phyloP scores from a whole-genome alignment of 1,284 basidiomycete species.

The Puccinia hordei region DNA sequence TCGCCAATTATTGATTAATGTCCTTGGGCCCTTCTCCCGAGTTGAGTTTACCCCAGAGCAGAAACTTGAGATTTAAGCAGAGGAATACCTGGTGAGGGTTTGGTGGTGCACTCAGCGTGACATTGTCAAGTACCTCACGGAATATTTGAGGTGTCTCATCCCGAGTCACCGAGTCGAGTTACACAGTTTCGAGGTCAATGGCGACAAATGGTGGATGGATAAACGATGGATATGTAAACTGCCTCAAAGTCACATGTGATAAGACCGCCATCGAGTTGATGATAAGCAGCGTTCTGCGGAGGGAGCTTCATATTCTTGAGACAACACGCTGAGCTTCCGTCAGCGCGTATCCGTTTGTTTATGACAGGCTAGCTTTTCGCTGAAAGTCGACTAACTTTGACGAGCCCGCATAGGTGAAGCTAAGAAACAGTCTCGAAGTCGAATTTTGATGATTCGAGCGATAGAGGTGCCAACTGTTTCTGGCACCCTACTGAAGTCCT shows the following conservation, averaged over 20 bases:
- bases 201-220: conserved; percentile 8
- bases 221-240: background rate
- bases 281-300: background rate
- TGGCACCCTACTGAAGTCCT: background rate
- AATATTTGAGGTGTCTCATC: background rate
- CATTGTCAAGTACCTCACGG: conserved; percentile 6
- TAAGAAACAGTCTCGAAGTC: background rate
- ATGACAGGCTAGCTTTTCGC: background rate
- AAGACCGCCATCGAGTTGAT: background rate
- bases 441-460: background rate
- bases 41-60: background rate
- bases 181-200: background rate
- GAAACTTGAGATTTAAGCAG: background rate
- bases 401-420: background rate
- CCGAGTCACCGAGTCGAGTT: background rate
- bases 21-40: background rate
- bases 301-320: background rate
- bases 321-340: background rate
- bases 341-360: background rate
- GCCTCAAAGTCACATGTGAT: background rate
- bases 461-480: background rate
- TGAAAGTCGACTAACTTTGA: background rate
- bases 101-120: background rate
- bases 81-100: background rate
- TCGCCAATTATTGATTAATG: background rate